These are phyloP conservation scores for Magnaporthales sp. DNA, from an alignment of 2,329 filamentous ascomycete species.

Conservation along the genomic window DNA sequence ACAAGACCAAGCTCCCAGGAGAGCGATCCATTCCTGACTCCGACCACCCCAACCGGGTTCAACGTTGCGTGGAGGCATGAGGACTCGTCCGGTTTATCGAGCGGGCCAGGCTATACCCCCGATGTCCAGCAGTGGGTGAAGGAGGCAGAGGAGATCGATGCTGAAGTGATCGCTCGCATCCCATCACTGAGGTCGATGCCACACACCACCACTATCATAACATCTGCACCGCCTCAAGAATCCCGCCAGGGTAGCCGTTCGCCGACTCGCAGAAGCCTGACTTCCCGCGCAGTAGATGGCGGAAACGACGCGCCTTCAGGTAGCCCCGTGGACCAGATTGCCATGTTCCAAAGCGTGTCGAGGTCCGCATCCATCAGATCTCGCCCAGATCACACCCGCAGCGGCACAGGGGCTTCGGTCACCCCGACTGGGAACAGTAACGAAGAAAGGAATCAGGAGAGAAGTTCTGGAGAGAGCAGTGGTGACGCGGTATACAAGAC, in stretches of 20 bases:
- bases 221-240: background rate
- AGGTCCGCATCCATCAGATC: slow-evolving; percentile 25
- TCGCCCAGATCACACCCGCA: slow-evolving; percentile 27
- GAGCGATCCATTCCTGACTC: slow-evolving; percentile 44
- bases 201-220: background rate
- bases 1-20: slow-evolving; percentile 20
- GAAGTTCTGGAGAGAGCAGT: slow-evolving; percentile 30
- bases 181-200: background rate
- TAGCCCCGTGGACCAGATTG: slow-evolving; percentile 8
- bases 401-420: slow-evolving; percentile 16
- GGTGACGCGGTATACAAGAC: slow-evolving; percentile 38
- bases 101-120: background rate
- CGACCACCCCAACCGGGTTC: slow-evolving; percentile 17
- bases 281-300: background rate
- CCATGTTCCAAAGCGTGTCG: slow-evolving; percentile 33
- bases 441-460: slow-evolving; percentile 17
- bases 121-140: background rate
- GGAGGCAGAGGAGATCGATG: background rate
- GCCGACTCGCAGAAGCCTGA: background rate
- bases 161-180: background rate
- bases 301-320: background rate
- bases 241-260: background rate
- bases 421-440: slow-evolving; percentile 16
- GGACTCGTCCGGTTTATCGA: background rate
- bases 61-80: background rate